Conservation (phyloP, 2,329 filamentous ascomycete species). For the Aspergillus oerlinghausenensis region DNA sequence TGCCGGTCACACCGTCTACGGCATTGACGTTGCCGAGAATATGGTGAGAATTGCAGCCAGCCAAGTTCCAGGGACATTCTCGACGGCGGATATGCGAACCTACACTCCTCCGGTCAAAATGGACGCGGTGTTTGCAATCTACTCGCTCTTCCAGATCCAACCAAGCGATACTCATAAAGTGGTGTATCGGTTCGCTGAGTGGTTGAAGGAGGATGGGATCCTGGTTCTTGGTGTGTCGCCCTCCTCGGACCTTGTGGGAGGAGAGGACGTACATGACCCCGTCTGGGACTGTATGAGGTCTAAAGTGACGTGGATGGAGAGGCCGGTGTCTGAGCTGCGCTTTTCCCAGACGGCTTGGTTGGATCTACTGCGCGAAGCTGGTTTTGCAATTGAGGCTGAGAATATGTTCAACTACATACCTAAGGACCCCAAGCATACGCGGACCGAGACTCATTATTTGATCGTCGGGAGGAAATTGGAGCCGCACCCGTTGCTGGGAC, state of each 20-base stretch:
- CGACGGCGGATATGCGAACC: constrained; percentile 14
- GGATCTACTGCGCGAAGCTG: neutral
- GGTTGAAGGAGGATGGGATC: constrained; percentile 10
- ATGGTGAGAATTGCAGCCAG: constrained; percentile 12
- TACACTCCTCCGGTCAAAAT: constrained; percentile 5
- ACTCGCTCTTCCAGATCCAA: constrained; percentile 11
- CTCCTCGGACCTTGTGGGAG: neutral
- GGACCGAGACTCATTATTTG: neutral
- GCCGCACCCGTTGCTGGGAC: neutral
- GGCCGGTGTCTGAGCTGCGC: constrained; percentile 2
- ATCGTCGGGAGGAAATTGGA: neutral
- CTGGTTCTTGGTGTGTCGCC: constrained; percentile 8
- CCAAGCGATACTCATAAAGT: constrained; percentile 9
- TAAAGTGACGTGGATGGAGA: constrained; percentile 10
- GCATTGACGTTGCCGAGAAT: constrained; percentile 12
- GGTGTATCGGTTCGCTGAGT: constrained; percentile 9
- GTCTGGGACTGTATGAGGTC: constrained; percentile 11
- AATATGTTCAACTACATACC: neutral
- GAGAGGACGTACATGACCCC: constrained; percentile 3
- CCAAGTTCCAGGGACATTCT: constrained; percentile 11
- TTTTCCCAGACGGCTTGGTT: neutral
- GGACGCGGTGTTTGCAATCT: constrained; percentile 12
- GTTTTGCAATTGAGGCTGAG: neutral
- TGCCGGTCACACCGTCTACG: constrained; percentile 12
- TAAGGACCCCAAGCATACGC: neutral